Conservation (phyloP, 1,284 basidiomycete species). For the Ganoderma sinense region DNA sequence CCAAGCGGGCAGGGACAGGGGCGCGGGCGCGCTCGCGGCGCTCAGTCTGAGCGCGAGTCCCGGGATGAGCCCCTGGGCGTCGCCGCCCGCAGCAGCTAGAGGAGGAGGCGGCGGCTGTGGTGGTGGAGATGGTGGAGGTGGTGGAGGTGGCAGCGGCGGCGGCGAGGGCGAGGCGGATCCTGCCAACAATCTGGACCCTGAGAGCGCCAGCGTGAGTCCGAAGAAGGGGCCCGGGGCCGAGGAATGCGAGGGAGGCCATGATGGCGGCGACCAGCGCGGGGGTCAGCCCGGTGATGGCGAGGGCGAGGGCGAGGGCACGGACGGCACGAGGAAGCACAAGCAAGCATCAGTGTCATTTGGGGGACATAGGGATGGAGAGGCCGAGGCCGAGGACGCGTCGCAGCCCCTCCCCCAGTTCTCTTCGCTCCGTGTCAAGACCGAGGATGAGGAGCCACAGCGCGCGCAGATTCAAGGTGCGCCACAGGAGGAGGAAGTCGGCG, state of each 20-base stretch:
- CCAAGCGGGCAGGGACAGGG: slow-evolving; percentile 2
- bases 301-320: not conserved
- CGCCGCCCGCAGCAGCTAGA: too few relatives aligned
- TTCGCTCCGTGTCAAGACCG: not conserved
- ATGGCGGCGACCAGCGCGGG: not conserved
- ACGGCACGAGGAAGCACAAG: not conserved
- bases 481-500: not conserved
- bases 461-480: not conserved
- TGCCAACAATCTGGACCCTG: not conserved
- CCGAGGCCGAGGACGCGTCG: not conserved
- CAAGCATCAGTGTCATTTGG: not conserved
- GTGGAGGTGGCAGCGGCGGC: not conserved
- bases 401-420: slow-evolving; percentile 3
- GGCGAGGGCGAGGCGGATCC: not conserved
- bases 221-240: not conserved
- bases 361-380: not conserved
- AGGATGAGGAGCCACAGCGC: not conserved
- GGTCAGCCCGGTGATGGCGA: not conserved
- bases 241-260: not conserved
- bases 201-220: not conserved
- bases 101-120: too few relatives aligned
- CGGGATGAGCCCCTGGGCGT: not conserved
- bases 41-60: not conserved
- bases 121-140: too few relatives aligned
- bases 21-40: not conserved